Evolutionary conservation across 352 stramenopile species (phyloP), one percentile per base, ranked within the genome.

Genomic region (Phytopythium boreale): DNA sequence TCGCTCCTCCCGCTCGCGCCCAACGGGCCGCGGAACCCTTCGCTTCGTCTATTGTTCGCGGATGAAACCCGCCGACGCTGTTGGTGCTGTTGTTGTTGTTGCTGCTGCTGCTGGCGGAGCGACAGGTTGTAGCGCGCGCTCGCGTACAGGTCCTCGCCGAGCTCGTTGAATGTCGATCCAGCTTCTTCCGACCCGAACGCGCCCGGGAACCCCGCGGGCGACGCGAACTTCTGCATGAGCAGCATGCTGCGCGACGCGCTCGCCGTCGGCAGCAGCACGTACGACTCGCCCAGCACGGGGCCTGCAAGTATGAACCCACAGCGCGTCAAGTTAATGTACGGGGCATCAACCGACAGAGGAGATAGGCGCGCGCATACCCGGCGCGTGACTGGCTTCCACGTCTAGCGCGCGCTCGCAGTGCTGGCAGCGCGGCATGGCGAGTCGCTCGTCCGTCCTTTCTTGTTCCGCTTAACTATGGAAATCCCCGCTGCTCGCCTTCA

Each of bases 241-340:
- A 87, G 67, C 76, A 87, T 80, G 44, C 76, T 83, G 50, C 78
- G 74, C 27, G 77, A 87, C 8, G 79, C 85, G 57, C 79, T 82
- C 19, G 78, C 77, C 22, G 82, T 88, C 34, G 84, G 84, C 26
- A 92, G 77, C 56, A 92, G 72, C 63, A 92, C 84, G 46, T 92
- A 92, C 0, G 80, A 90, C 63, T 92, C 84, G 56, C 82, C 82
- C 47, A 92, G 67, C 52, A 77, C 76, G 63, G 66, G 66, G 15
- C 60, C 26, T 52, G 31, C 17, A 47, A 20, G 58, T n/a, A n/a
- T n/a, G 29, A 3, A 34, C 29, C 29, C 29, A 34, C 29, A 7
- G 29, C 29, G 5, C 2, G 6, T 61, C 8, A n/a, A 7, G 24
- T 31, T 15, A 15, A 22, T 17, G 41, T 8, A 65, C 22, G 44